Conservation (phyloP, 768 basidiomycete genomes). For the Hypsizygus marmoreus region DNA sequence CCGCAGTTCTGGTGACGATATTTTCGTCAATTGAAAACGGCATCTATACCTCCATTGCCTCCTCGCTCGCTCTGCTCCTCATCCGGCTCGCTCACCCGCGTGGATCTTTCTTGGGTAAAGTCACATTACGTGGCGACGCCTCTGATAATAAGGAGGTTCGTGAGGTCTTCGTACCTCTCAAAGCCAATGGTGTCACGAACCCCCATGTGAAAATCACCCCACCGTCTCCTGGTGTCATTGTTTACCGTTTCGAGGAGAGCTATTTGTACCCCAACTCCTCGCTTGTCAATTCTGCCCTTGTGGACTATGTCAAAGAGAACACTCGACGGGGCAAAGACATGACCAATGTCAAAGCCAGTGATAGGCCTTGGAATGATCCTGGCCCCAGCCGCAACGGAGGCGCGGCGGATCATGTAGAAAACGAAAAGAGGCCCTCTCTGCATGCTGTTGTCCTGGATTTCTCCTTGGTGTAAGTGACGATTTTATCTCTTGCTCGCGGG, state of each 20-base stretch:
- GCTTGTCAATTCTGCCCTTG: slow-evolving; percentile 66
- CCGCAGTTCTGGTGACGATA: slow-evolving; percentile 85
- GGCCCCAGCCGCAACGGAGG: slow-evolving; percentile 58
- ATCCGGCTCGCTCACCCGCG: slow-evolving; percentile 87
- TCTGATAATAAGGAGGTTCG: slow-evolving; percentile 44
- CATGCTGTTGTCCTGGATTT: slow-evolving; percentile 93
- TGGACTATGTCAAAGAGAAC: slow-evolving; percentile 78
- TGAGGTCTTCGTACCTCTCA: slow-evolving; percentile 84
- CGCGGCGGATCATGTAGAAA: slow-evolving; percentile 47
- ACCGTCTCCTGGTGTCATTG: slow-evolving; percentile 83
- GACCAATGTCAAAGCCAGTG: slow-evolving; percentile 58
- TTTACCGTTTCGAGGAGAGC: slow-evolving; percentile 92
- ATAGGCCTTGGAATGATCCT: slow-evolving; percentile 95
- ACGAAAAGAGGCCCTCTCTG: slow-evolving; percentile 63
- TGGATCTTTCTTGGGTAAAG: slow-evolving; percentile 88
- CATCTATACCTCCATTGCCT: slow-evolving; percentile 83
- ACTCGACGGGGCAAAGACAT: slow-evolving; percentile 80
- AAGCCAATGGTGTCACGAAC: slow-evolving; percentile 61
- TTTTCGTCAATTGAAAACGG: slow-evolving; percentile 96
- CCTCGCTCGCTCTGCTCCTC: slow-evolving; percentile 79
- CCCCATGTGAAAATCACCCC: slow-evolving; percentile 70
- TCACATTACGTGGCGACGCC: slow-evolving; percentile 53
- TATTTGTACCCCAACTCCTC: slow-evolving; percentile 84
- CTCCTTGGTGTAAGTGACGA: slow-evolving; percentile 63
- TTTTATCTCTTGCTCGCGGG: not conserved